Evolutionary conservation across 2,329 filamentous ascomycete genomes (phyloP).

Genomic region (Botrytis aclada): DNA sequence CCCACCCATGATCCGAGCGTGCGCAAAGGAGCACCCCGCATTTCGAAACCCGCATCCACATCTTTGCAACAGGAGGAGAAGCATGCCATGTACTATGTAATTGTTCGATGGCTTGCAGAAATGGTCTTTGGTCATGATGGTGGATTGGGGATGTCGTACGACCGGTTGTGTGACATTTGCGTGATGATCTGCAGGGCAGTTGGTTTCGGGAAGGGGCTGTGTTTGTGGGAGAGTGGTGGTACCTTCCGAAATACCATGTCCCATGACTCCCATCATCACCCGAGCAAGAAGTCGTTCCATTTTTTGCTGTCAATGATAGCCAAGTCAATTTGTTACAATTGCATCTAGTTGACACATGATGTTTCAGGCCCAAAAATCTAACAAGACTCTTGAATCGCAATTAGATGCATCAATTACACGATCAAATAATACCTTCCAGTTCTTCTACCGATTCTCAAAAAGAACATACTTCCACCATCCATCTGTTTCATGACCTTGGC

Average conservation of each 20-base stretch:
- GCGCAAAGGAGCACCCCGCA: conserved; percentile 4
- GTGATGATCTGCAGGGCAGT: not conserved
- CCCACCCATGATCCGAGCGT: conserved; percentile 7
- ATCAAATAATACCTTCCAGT: not conserved
- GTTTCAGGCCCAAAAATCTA: not conserved
- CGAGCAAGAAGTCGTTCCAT: not conserved
- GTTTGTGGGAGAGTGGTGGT: not conserved
- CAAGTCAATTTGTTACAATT: not conserved
- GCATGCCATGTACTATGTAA: not conserved
- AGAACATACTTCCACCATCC: not conserved
- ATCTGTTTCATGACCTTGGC: not conserved
- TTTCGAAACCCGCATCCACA: not conserved
- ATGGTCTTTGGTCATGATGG: not conserved
- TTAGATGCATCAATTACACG: no score
- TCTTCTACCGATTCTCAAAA: not conserved
- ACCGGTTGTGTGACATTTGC: not conserved
- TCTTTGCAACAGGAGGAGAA: not conserved
- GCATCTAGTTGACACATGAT: not conserved
- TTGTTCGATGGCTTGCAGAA: not conserved
- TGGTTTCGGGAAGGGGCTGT: not conserved
- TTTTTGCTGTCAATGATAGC: not conserved
- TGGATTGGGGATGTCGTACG: not conserved
- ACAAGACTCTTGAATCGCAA: not conserved
- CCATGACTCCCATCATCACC: no score
- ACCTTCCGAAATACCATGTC: not conserved